Base-by-base conservation (phyloP, 768 basidiomycete genomes). In the Suillus plorans region DNA sequence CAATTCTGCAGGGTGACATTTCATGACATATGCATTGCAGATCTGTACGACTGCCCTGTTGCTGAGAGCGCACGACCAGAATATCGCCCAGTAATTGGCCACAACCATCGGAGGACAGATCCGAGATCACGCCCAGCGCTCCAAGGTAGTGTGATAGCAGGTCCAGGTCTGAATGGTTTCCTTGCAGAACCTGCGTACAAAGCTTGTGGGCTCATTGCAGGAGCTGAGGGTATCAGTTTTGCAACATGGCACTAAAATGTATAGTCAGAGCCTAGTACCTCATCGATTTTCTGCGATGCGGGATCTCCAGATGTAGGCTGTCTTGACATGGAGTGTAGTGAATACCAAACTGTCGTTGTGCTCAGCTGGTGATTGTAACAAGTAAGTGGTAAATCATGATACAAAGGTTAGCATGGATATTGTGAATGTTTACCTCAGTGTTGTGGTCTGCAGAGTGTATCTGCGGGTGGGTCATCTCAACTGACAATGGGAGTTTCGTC, bases 11-110 rank as follows among this genome's bases (percentile, higher is more conserved):
- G 69, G 60, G 49, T 74, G 68, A 63, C 66, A 75, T 50, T 76
- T 70, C 5, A 75, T 69, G 5, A 74, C 74, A 31, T 68, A 69
- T n/a, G 68, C 67, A 20, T n/a, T n/a, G n/a, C n/a, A 76, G 57
- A 59, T 76, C 74, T 28, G 70, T 65, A 41, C 69, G 62, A 53
- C 73, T 70, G 0, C 72, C 69, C 34, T 72, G 71, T 28, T 64
- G 67, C 53, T 67, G 71, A 65, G 74, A 75, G 41, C 74, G 74
- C 14, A 66, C 67, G 44, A 70, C 71, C 6, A 75, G 63, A 20
- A 68, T 68, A 34, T 67, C 73, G n/a, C 69, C 68, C 39, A 72
- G 62, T 16, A 74, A 25, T 61, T 74, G 72, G 67, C 72, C 68
- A 25, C 50, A 66, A n/a, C 49, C 66, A 59, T 75, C 71, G 31